Percentiles rank a stretch among this genome's conserved stretches.
phyloP scores from a whole-genome alignment of 2,329 filamentous ascomycete species.

The Hypomyces rosellus region DNA sequence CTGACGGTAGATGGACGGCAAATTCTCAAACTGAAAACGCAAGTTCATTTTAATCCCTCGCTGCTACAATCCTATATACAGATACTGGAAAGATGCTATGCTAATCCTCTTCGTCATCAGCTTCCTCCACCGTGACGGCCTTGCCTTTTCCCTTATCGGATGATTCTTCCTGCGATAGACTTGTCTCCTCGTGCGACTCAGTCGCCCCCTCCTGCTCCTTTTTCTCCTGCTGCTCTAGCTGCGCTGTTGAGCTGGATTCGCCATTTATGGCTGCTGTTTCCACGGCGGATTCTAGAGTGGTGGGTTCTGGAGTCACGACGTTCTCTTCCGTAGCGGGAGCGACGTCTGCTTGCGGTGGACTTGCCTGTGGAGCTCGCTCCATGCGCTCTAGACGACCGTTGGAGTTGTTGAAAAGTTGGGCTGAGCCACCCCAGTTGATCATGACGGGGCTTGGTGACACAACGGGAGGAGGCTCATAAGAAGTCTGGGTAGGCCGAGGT shows the following conservation, averaged over 20 bases:
- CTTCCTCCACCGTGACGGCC: slow-evolving; percentile 43
- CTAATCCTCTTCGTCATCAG: slow-evolving; percentile 30
- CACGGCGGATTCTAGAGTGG: slow-evolving; percentile 3
- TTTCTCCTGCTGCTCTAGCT: slow-evolving; percentile 11
- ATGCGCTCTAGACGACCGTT: slow-evolving; percentile 22
- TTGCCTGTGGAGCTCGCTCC: slow-evolving; percentile 13
- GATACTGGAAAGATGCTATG: background rate
- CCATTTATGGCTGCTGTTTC: slow-evolving; percentile 5
- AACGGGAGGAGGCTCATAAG: slow-evolving; percentile 27
- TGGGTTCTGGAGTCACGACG: background rate
- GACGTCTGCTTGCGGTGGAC: slow-evolving; percentile 2
- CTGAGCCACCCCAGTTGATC: slow-evolving; percentile 46
- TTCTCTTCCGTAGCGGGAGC: too few relatives aligned
- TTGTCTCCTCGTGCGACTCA: too few relatives aligned
- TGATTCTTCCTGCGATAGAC: background rate
- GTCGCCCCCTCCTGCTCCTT: slow-evolving; percentile 5
- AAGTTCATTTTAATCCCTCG: background rate
- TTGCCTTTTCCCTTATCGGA: slow-evolving; percentile 37
- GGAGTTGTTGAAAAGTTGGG: slow-evolving; percentile 37
- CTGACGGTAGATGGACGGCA: background rate
- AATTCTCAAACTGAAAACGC: background rate
- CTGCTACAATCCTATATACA: background rate
- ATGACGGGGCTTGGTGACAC: slow-evolving; percentile 42
- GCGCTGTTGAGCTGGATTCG: slow-evolving; percentile 10
- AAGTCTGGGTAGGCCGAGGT: background rate